Conservation (phyloP, 225 moss, liverwort and hornwort species). For the Ulota crispa region DNA sequence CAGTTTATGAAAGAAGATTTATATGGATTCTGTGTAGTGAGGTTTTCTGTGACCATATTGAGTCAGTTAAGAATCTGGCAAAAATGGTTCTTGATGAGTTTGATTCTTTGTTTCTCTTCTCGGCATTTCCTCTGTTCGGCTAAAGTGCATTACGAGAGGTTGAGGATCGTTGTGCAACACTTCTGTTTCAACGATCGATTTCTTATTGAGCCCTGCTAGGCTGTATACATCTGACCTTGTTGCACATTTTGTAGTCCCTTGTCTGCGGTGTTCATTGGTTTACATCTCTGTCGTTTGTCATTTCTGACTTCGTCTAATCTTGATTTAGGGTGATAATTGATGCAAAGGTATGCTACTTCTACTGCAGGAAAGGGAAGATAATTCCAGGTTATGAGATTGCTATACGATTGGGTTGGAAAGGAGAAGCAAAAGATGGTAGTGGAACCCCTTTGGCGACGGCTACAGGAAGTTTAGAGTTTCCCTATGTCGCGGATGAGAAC, state of each 20-base stretch:
- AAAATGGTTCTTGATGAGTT: neutral
- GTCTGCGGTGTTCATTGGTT: neutral
- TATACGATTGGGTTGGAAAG: conserved; percentile 69
- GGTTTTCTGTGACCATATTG: neutral
- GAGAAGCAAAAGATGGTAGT: conserved; percentile 83
- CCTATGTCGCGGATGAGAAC: conserved; percentile 96
- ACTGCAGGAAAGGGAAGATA: conserved; percentile 86
- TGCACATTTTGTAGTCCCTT: neutral
- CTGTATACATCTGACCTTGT: neutral
- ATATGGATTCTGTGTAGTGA: neutral
- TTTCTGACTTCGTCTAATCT: neutral
- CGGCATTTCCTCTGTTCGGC: neutral
- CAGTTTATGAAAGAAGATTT: neutral
- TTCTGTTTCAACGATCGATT: neutral
- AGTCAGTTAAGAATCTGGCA: neutral
- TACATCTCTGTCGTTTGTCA: neutral
- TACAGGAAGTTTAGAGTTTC: conserved; percentile 76
- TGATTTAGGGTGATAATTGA: neutral
- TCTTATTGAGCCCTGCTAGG: neutral
- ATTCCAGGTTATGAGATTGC: conserved; percentile 97
- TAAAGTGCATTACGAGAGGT: neutral
- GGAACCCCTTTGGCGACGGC: conserved; percentile 62
- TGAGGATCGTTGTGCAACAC: neutral
- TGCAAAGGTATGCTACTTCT: neutral
- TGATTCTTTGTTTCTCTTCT: neutral